These are phyloP conservation scores for Umbelopsis sp. DNA, from an alignment of 371 early-diverging fungal species.

Conservation along the genomic window DNA sequence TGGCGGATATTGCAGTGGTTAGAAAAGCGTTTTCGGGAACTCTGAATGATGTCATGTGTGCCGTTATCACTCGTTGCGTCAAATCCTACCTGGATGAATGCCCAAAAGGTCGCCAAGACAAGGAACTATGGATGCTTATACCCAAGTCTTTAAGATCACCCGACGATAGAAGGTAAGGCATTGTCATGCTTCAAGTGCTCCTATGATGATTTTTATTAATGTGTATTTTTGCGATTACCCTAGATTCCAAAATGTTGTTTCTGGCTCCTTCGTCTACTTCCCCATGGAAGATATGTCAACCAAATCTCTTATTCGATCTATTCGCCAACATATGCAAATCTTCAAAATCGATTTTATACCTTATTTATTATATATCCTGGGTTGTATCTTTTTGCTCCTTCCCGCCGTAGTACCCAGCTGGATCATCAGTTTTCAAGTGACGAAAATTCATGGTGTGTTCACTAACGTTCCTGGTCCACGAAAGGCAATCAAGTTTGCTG, in stretches of 20 bases:
- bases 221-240: too few species aligned
- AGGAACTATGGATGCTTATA: slow-evolving; percentile 32
- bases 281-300: slow-evolving; percentile 41
- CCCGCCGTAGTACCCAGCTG: slow-evolving; percentile 25
- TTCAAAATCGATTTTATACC: slow-evolving; percentile 34
- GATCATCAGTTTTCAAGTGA: slow-evolving; percentile 7
- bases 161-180: slow-evolving; percentile 24
- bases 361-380: slow-evolving; percentile 25
- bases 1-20: slow-evolving; percentile 34
- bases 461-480: slow-evolving; percentile 44
- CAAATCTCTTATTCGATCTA: slow-evolving; percentile 25
- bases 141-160: slow-evolving; percentile 36
- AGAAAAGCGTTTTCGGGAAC: slow-evolving; percentile 36
- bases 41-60: slow-evolving; percentile 42
- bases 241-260: slow-evolving; percentile 33
- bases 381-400: slow-evolving; percentile 18
- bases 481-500: slow-evolving; percentile 37
- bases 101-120: slow-evolving; percentile 24
- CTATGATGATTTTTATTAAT: too few species aligned
- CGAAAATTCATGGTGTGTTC: slow-evolving; percentile 35
- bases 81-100: slow-evolving; percentile 32
- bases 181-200: neutral
- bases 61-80: slow-evolving; percentile 33
- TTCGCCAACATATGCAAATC: slow-evolving; percentile 34
- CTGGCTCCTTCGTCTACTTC: slow-evolving; percentile 41